Evolutionary conservation across 2,329 filamentous ascomycete genomes (phyloP).

Genomic region (Harringtonia lauricola): DNA sequence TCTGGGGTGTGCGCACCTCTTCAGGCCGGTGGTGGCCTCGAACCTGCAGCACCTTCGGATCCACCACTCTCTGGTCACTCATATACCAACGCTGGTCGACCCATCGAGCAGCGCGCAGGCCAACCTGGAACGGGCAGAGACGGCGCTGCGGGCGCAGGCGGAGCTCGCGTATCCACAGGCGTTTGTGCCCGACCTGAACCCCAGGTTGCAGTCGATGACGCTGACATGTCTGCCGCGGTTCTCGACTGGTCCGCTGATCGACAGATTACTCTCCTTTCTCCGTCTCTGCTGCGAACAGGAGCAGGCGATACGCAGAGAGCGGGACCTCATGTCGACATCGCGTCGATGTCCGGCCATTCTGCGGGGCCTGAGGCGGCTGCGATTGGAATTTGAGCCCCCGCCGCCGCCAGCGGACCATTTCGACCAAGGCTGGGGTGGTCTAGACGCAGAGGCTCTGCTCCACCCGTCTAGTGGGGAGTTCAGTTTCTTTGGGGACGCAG

Average conservation of each 20-base stretch:
- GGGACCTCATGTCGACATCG: slow-evolving; percentile 13
- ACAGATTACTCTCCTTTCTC: slow-evolving; percentile 37
- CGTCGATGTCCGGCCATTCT: slow-evolving; percentile 31
- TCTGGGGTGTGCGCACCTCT: slow-evolving; percentile 32
- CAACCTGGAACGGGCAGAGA: slow-evolving; percentile 33
- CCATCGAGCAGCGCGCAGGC: slow-evolving; percentile 24
- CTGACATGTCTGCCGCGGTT: slow-evolving; percentile 43
- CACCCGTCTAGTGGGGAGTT: slow-evolving; percentile 27
- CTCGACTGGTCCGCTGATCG: slow-evolving; percentile 37
- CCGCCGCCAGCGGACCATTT: slow-evolving; percentile 25
- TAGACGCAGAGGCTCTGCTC: slow-evolving; percentile 32
- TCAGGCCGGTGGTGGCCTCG: slow-evolving; percentile 41
- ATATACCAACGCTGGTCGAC: slow-evolving; percentile 33
- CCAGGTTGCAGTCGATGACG: slow-evolving; percentile 39
- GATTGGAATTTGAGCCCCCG: slow-evolving; percentile 40
- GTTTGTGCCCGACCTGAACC: slow-evolving; percentile 45
- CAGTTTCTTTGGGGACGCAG: slow-evolving; percentile 30
- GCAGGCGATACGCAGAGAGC: slow-evolving; percentile 22
- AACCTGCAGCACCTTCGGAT: slow-evolving; percentile 41
- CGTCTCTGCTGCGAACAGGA: slow-evolving; percentile 37
- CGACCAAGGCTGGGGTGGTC: slow-evolving; percentile 17
- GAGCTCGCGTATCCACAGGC: slow-evolving; percentile 33
- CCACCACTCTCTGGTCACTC: slow-evolving; percentile 50
- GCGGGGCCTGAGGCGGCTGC: slow-evolving; percentile 39
- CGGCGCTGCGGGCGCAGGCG: slow-evolving; percentile 27